Conservation (phyloP, 176 grass and related monocot species). For the Phyllostachys edulis region DNA sequence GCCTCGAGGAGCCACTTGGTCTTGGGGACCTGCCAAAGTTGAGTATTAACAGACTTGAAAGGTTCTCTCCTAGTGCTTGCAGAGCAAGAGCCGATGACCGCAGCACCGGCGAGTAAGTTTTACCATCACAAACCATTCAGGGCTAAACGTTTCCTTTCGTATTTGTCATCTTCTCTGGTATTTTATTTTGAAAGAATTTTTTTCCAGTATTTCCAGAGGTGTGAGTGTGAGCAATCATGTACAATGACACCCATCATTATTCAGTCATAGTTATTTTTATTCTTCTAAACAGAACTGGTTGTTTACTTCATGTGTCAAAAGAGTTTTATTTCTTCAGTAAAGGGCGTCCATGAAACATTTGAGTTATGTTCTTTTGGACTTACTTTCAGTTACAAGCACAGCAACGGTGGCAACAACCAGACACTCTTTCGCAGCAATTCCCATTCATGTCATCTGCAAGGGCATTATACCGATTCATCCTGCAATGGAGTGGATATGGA, state of each 20-base stretch:
- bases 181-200: neutral
- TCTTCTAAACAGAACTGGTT: neutral
- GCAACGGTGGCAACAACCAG: conserved; percentile 27
- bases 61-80: conserved; percentile 35
- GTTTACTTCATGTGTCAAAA: neutral
- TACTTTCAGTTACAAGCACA: conserved; percentile 26
- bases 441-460: conserved; percentile 36
- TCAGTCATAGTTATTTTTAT: neutral
- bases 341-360: neutral
- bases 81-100: conserved; percentile 37
- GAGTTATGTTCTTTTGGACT: neutral
- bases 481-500: conserved; percentile 48
- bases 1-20: conserved; percentile 74
- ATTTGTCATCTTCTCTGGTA: neutral
- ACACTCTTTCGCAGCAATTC: conserved; percentile 25
- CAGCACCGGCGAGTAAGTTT: conserved; percentile 54
- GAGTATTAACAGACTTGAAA: conserved; percentile 71
- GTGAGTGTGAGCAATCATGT: neutral
- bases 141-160: neutral
- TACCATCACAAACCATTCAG: neutral
- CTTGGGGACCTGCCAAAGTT: conserved; percentile 74
- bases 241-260: neutral
- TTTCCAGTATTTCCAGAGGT: neutral
- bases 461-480: conserved; percentile 29
- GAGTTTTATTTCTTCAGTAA: neutral